Evolutionary conservation across 352 stramenopile species (phyloP), one percentile per base, ranked within the genome.

Genomic region (Pythium rhizo-oryzae): DNA sequence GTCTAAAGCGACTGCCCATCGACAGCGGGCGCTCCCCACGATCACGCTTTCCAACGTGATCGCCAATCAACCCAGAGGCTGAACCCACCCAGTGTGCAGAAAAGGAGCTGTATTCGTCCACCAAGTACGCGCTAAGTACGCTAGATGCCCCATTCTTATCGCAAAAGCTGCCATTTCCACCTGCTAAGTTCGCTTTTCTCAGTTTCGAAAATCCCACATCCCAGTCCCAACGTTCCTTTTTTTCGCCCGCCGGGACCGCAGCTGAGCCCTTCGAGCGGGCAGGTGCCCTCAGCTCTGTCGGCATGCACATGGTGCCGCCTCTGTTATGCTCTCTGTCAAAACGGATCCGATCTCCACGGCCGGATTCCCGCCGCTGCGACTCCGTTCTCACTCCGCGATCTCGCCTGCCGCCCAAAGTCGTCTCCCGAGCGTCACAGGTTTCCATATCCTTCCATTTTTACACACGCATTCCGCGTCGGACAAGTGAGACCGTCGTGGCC

Each of bases 161-260:
- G 21, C 41, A 35, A 54, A 63, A 43, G 11, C 30, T n/a, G n/a
- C 44, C 16, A 33, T 47, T 56, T 35, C 58, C 16, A 15, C 30
- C 39, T n/a, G 4, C 21, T 65, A 58, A 52, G 59, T 57, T 53
- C 59, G 59, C 18, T 47, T 21, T n/a, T 37, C 24, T 24, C 11
- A 18, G 43, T 37, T 49, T 35, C 13, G 33, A 39, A 39, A 39
- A 39, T 39, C 24, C 49, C 49, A 35, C 23, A 8, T 51, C 44
- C 24, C 49, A 33, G 46, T 28, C 21, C 2, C 21, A n/a, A n/a
- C 50, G 60, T 54, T 59, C 49, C 56, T 67, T 67, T 67, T 67
- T 43, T 46, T 43, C 49, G 37, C 60, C 44, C 9, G 24, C 43
- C 43, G 43, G 19, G 43, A 6, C 39, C 16, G 50, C 60, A 58